Evolutionary conservation across 164 flowering plant species (phyloP).

Genomic region (Akebia trifoliata): DNA sequence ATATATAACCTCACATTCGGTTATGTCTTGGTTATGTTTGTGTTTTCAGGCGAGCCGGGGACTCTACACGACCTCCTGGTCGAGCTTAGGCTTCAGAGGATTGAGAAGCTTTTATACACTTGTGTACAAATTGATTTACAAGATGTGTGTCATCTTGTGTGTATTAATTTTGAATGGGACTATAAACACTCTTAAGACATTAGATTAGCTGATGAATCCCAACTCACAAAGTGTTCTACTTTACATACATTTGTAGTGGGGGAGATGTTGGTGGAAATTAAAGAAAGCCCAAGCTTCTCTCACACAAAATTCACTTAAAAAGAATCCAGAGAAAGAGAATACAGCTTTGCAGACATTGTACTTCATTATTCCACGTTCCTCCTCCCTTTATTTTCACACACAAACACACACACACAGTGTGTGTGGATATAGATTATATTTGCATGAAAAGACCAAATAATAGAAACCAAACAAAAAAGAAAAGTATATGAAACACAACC

Average conservation of each 20-base stretch:
- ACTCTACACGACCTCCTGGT: slow-evolving; percentile 44
- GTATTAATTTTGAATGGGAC: slow-evolving; percentile 16
- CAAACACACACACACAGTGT: background rate
- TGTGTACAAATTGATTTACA: slow-evolving; percentile 14
- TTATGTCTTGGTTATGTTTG: background rate
- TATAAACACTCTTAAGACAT: background rate
- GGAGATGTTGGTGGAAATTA: slow-evolving; percentile 13
- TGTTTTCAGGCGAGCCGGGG: slow-evolving; percentile 37
- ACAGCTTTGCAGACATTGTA: slow-evolving; percentile 18
- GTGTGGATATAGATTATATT: background rate
- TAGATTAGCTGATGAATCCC: background rate
- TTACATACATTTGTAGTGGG: slow-evolving; percentile 14
- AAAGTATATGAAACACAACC: slow-evolving; percentile 16
- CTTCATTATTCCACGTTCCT: slow-evolving; percentile 10
- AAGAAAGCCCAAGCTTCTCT: slow-evolving; percentile 25
- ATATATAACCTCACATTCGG: background rate
- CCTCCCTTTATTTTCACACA: background rate
- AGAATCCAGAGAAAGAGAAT: slow-evolving; percentile 17
- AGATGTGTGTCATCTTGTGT: slow-evolving; percentile 18
- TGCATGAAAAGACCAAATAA: slow-evolving; percentile 11
- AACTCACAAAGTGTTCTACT: slow-evolving; percentile 9
- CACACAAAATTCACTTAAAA: slow-evolving; percentile 17
- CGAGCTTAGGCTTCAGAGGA: slow-evolving; percentile 21
- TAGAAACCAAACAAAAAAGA: slow-evolving; percentile 3
- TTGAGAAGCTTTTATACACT: slow-evolving; percentile 14